Percentiles rank a stretch among this genome's conserved stretches.
Evolutionary conservation across 805 yeast genomes (phyloP).

Genomic region (Sungouiella thailandica): DNA sequence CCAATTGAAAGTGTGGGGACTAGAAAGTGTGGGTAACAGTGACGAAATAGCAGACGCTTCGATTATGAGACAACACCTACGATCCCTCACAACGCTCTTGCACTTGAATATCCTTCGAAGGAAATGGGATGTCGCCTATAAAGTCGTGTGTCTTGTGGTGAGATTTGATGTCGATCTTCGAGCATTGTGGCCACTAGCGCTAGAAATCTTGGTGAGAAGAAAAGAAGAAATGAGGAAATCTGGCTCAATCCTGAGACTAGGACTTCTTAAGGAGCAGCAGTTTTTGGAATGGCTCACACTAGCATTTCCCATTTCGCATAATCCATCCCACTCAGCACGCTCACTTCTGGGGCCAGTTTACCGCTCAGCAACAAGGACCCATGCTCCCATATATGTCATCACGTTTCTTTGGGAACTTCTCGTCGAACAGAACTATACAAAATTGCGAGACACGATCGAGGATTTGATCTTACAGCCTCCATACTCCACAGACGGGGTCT

Average conservation of each 20-base stretch:
- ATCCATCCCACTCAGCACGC: background rate
- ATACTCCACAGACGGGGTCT: slow-evolving; percentile 35
- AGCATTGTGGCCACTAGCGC: slow-evolving; percentile 60
- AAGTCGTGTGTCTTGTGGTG: slow-evolving; percentile 45
- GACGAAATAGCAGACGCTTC: slow-evolving; percentile 5
- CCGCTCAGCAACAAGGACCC: slow-evolving; percentile 35
- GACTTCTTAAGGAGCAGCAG: slow-evolving; percentile 20
- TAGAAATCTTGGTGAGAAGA: slow-evolving; percentile 42
- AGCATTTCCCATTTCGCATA: slow-evolving; percentile 15
- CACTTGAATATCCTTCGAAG: slow-evolving; percentile 43
- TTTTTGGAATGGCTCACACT: slow-evolving; percentile 36
- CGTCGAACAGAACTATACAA: slow-evolving; percentile 28
- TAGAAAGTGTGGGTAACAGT: slow-evolving; percentile 12
- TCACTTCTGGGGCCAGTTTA: slow-evolving; percentile 30
- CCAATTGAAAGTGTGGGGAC: slow-evolving; percentile 8
- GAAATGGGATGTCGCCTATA: slow-evolving; percentile 55
- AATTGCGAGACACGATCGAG: slow-evolving; percentile 30
- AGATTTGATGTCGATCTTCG: slow-evolving; percentile 49
- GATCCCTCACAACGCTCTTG: slow-evolving; percentile 39
- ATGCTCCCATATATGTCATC: slow-evolving; percentile 38
- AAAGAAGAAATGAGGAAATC: slow-evolving; percentile 1
- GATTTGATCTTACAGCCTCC: slow-evolving; percentile 41
- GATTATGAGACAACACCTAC: slow-evolving; percentile 22
- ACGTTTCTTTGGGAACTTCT: slow-evolving; percentile 41
- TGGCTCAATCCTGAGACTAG: slow-evolving; percentile 1